A percentile compares a stretch with the other conserved stretches of the same genome.
Evolutionary conservation across 2,329 filamentous ascomycete genomes (phyloP).

Genomic region (Stemphylium lycopersici): DNA sequence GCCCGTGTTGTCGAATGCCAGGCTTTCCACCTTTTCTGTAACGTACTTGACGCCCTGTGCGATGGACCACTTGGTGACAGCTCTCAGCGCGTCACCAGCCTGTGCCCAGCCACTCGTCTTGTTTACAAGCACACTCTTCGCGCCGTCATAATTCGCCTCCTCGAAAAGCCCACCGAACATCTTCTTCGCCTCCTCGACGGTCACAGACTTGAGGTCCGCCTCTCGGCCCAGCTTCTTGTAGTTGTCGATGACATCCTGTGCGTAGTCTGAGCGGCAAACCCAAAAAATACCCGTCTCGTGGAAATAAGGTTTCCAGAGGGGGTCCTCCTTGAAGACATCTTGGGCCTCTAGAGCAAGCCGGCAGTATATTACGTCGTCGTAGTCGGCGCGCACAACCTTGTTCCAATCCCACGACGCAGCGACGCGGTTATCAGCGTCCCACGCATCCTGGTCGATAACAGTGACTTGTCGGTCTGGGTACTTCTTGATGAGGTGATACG

Average conservation of each 20-base stretch:
- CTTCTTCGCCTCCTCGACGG: slow-evolving; percentile 59
- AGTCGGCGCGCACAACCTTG: slow-evolving; percentile 74
- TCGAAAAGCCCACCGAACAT: slow-evolving; percentile 65
- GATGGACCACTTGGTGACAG: slow-evolving; percentile 60
- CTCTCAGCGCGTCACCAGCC: slow-evolving; percentile 63
- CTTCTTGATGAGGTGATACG: slow-evolving; percentile 49
- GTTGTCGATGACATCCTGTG: slow-evolving; percentile 56
- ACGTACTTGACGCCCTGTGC: slow-evolving; percentile 66
- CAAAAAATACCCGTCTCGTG: slow-evolving; percentile 60
- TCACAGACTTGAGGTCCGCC: slow-evolving; percentile 55
- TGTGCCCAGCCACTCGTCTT: slow-evolving; percentile 67
- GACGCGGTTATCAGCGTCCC: slow-evolving; percentile 41
- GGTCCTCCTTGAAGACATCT: slow-evolving; percentile 64
- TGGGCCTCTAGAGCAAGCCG: slow-evolving; percentile 69
- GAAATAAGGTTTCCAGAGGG: slow-evolving; percentile 61
- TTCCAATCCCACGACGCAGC: slow-evolving; percentile 77
- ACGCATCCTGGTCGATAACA: slow-evolving; percentile 48
- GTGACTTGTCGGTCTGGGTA: slow-evolving; percentile 51
- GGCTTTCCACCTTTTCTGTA: slow-evolving; percentile 56
- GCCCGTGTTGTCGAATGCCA: slow-evolving; percentile 57
- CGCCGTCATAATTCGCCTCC: slow-evolving; percentile 64
- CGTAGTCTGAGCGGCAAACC: slow-evolving; percentile 51
- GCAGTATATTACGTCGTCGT: slow-evolving; percentile 68
- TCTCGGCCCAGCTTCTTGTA: slow-evolving; percentile 57
- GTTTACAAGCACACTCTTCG: slow-evolving; percentile 66